phyloP scores from a whole-genome alignment of 2,329 filamentous ascomycete species.

The Fusarium dimerum region DNA sequence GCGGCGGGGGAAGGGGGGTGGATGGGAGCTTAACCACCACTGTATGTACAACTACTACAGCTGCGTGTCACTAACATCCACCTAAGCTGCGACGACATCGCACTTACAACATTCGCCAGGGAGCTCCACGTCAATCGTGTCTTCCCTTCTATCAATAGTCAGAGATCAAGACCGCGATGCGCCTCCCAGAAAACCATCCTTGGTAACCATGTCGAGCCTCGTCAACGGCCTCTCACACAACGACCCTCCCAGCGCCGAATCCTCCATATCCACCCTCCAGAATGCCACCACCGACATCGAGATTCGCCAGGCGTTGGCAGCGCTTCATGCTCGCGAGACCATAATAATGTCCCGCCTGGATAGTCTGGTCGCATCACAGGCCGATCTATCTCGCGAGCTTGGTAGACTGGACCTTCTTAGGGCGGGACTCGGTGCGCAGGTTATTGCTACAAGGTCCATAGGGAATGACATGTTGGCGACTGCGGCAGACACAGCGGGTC shows the following conservation, averaged over 20 bases:
- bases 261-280: conserved; percentile 50
- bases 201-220: conserved; percentile 49
- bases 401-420: conserved; percentile 85
- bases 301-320: conserved; percentile 73
- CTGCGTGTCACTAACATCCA: conserved; percentile 29
- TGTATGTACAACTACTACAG: neutral
- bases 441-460: conserved; percentile 78
- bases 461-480: conserved; percentile 88
- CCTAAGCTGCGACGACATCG: conserved; percentile 12
- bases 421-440: conserved; percentile 84
- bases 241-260: conserved; percentile 33
- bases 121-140: conserved; percentile 13
- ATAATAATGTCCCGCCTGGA: conserved; percentile 74
- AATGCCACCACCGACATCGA: conserved; percentile 75
- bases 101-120: conserved; percentile 9
- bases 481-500: conserved; percentile 80
- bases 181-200: conserved; percentile 39
- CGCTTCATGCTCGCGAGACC: conserved; percentile 75
- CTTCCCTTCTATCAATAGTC: conserved; percentile 8
- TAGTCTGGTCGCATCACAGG: conserved; percentile 76
- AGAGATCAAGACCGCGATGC: conserved; percentile 42
- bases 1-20: too few species aligned
- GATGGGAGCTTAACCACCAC: neutral
- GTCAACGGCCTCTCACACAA: conserved; percentile 44
- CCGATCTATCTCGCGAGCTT: conserved; percentile 83